These are phyloP conservation scores for Backusella mclennaniae DNA, from an alignment of 192 early-diverging fungal species.

Conservation along the genomic window DNA sequence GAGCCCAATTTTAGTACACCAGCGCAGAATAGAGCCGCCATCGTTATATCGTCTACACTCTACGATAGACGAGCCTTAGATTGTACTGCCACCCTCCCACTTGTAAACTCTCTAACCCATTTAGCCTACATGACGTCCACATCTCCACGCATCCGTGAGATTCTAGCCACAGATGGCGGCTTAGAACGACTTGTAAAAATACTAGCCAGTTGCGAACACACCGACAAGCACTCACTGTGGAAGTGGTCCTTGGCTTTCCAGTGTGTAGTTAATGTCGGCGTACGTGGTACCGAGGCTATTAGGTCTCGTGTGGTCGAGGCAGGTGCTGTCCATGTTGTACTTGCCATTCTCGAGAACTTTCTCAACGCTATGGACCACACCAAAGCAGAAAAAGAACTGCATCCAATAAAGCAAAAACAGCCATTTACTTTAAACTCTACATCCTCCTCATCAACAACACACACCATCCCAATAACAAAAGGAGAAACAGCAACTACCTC, in stretches of 20 bases:
- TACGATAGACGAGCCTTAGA: conserved; percentile 97
- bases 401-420: not conserved
- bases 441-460: not conserved
- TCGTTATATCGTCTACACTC: conserved; percentile 73
- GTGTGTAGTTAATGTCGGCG: conserved; percentile 84
- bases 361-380: conserved; percentile 51
- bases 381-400: conserved; percentile 48
- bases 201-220: conserved; percentile 51
- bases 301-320: conserved; percentile 83
- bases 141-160: conserved; percentile 75
- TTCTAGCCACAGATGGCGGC: conserved; percentile 85
- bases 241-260: conserved; percentile 84
- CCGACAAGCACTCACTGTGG: conserved; percentile 72
- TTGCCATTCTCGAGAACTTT: conserved; percentile 71
- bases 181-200: conserved; percentile 85
- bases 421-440: not conserved
- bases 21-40: conserved; percentile 72
- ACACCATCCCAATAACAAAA: conserved; percentile 4
- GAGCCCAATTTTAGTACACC: conserved; percentile 83
- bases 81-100: conserved; percentile 81
- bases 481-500: not conserved
- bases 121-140: conserved; percentile 84
- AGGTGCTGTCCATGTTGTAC: conserved; percentile 81
- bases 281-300: conserved; percentile 78
- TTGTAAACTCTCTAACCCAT: conserved; percentile 87